Percentiles rank a stretch among this genome's conserved stretches.
These are phyloP conservation scores for Boletus subcaerulescens DNA, from an alignment of 768 basidiomycete genomes.

Conservation along the genomic window DNA sequence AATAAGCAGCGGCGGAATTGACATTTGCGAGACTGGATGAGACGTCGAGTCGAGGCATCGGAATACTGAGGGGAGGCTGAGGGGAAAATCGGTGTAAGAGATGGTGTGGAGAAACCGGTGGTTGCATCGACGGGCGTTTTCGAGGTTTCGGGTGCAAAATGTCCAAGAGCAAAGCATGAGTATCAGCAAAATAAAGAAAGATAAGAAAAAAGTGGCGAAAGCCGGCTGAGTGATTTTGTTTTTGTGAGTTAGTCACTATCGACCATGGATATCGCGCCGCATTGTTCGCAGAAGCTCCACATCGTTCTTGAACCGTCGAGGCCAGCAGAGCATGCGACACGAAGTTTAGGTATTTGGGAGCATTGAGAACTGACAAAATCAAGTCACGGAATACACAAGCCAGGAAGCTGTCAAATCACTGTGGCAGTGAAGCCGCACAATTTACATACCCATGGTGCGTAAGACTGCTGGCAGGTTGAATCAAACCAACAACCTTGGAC, in stretches of 20 bases:
- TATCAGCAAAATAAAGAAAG: conserved; percentile 33
- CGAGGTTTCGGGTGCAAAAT: conserved; percentile 24
- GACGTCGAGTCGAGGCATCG: conserved; percentile 24
- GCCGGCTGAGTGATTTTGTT: background rate
- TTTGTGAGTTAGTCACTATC: conserved; percentile 54
- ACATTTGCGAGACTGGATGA: conserved; percentile 15
- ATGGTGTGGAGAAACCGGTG: conserved; percentile 11
- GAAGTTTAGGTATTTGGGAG: conserved; percentile 79
- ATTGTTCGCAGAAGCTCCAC: conserved; percentile 89
- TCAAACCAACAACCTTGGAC: conserved; percentile 51
- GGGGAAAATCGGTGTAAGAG: conserved; percentile 9
- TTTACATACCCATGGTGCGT: conserved; percentile 69
- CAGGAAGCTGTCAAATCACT: conserved; percentile 11
- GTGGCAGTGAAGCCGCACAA: background rate
- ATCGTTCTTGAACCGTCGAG: conserved; percentile 67
- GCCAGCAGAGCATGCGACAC: conserved; percentile 71
- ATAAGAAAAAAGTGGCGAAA: conserved; percentile 22
- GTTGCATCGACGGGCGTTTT: conserved; percentile 24
- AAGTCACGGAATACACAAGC: conserved; percentile 9
- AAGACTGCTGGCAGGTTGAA: conserved; percentile 62
- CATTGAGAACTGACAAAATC: conserved; percentile 52
- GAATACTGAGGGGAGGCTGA: conserved; percentile 11
- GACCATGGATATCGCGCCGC: conserved; percentile 87
- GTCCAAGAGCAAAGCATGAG: conserved; percentile 26
- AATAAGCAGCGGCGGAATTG: conserved; percentile 16